Evolutionary conservation across 2,329 filamentous ascomycete species (phyloP), one percentile per base, ranked within the genome.

Genomic region (Phyllosticta citribraziliensis): DNA sequence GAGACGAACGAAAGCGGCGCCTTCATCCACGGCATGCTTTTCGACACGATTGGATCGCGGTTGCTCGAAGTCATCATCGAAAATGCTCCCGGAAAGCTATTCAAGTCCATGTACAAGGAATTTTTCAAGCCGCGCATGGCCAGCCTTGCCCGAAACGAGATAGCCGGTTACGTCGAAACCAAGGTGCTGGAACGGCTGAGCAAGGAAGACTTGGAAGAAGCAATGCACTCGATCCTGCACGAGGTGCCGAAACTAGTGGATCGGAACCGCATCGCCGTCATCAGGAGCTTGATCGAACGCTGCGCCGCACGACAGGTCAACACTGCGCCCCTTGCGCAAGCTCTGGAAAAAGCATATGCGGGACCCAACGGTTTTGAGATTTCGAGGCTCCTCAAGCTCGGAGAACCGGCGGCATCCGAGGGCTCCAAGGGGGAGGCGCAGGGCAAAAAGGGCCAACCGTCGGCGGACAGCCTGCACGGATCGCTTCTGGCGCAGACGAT

Each of bases 41-140:
- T 97, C 73, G 91, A 97, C 70, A 82, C 88, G 1, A 87, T 97
- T 57, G 94, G 94, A 17, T 97, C 93, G 3, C 87, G 93, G 53
- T 80, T 99, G 1, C 80, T 97, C 22, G 94, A 99, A 76, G 90
- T 87, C 0, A 87, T 99, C 64, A 84, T 97, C 65, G 83, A 86
- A 25, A 82, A 88, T 70, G 85, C 87, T 17, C 91, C 94, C 0
- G 91, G 89, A 52, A 96, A 94, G 74, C 76, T 91, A 35, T 99
- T 97, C 83, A 97, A 96, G 74, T 83, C 85, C 14, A 80, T 99
- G 5, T 93, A 95, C 75, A 84, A 82, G 62, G 86, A 87, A 66
- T 84, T 91, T 65, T 88, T 97, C 73, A 88, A 87, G 64, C 86
- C 88, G 14, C 84, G 91, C 25, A 88, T 97, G 67, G 85, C 86